Evolutionary conservation across 2,329 filamentous ascomycete species (phyloP).

Genomic region (Tympanopsis confertula): DNA sequence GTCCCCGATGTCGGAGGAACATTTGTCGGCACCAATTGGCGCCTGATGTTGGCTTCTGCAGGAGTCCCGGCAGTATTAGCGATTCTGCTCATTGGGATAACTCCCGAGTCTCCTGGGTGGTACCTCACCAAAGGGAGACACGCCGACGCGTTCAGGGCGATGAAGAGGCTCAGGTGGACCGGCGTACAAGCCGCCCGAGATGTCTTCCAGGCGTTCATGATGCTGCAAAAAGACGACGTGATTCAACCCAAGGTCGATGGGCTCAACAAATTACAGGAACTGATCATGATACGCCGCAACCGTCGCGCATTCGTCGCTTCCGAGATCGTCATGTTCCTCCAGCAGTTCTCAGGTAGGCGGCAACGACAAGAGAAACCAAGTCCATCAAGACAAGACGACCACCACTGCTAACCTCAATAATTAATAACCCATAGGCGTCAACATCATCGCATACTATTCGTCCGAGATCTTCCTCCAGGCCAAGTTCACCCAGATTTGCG

Average conservation of each 20-base stretch:
- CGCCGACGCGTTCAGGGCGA: conserved; percentile 30
- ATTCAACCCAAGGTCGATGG: conserved; percentile 34
- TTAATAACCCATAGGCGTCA: conserved; percentile 32
- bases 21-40: conserved; percentile 36
- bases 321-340: conserved; percentile 56
- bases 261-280: conserved; percentile 28
- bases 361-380: background rate
- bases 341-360: conserved; percentile 30
- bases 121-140: conserved; percentile 35
- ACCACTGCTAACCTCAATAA: conserved; percentile 5
- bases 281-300: conserved; percentile 49
- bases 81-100: conserved; percentile 36
- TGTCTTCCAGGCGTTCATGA: conserved; percentile 42
- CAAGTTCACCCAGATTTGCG: conserved; percentile 33
- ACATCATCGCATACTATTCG: conserved; percentile 48
- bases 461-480: conserved; percentile 48
- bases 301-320: conserved; percentile 48
- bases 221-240: conserved; percentile 43
- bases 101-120: conserved; percentile 31
- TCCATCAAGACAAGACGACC: background rate
- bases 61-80: conserved; percentile 48
- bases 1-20: conserved; percentile 12
- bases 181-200: conserved; percentile 43
- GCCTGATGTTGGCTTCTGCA: conserved; percentile 58
- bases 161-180: conserved; percentile 32